Percentiles rank a stretch among this genome's conserved stretches.
These are phyloP conservation scores for Inonotus hispidus DNA, from an alignment of 1,284 basidiomycete species.

Conservation along the genomic window DNA sequence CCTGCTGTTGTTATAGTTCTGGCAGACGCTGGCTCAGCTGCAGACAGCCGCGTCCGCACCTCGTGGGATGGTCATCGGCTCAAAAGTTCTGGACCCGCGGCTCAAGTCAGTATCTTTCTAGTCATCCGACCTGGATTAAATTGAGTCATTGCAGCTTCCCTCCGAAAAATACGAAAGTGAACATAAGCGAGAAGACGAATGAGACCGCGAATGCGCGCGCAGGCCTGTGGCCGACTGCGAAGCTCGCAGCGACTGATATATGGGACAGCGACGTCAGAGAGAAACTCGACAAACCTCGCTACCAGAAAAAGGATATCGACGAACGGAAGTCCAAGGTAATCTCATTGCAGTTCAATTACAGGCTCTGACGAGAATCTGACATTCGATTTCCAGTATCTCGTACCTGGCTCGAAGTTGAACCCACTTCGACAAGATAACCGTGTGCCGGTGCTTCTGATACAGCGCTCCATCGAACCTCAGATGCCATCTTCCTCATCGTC, in stretches of 20 bases:
- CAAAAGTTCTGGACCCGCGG: constrained; percentile 77
- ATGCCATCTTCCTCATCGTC: constrained; percentile 22
- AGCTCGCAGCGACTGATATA: constrained; percentile 58
- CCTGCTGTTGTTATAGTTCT: constrained; percentile 48
- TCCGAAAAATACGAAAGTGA: constrained; percentile 61
- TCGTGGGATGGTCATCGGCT: constrained; percentile 69
- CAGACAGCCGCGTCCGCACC: constrained; percentile 65
- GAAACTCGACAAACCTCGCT: constrained; percentile 55
- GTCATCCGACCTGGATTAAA: background rate
- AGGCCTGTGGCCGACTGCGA: constrained; percentile 49
- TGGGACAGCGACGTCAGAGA: constrained; percentile 63
- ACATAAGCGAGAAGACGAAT: constrained; percentile 20
- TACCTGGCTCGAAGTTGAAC: constrained; percentile 70
- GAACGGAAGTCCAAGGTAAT: constrained; percentile 65
- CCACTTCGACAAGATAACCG: constrained; percentile 71
- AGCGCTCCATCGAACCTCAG: constrained; percentile 58
- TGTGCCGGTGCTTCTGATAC: constrained; percentile 77
- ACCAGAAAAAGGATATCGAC: constrained; percentile 81
- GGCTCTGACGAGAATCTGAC: background rate
- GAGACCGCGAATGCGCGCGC: constrained; percentile 25
- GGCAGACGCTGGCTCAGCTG: constrained; percentile 54
- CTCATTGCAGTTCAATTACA: background rate
- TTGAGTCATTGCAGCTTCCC: constrained; percentile 54
- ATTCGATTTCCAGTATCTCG: constrained; percentile 44
- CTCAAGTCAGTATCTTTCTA: constrained; percentile 45